Evolutionary conservation across 1,284 basidiomycete species (phyloP).

Genomic region (Grifola frondosa): DNA sequence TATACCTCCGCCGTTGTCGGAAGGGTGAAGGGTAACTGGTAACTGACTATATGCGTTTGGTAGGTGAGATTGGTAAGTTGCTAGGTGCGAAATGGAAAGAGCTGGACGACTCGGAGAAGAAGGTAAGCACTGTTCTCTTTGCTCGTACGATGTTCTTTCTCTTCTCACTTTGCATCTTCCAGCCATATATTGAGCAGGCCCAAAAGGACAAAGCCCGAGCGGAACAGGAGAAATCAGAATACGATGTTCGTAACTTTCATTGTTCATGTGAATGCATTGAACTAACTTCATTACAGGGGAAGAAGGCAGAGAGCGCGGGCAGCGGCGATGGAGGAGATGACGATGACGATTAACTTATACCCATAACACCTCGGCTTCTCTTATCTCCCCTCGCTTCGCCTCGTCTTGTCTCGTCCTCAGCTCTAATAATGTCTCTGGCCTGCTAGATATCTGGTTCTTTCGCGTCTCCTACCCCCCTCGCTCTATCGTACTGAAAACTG

Average conservation of each 20-base stretch:
- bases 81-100: constrained; percentile 76
- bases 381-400: neutral
- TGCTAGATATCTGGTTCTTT: constrained; percentile 14
- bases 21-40: constrained; percentile 3
- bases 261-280: constrained; percentile 1
- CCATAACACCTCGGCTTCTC: constrained; percentile 4
- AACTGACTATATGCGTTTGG: constrained; percentile 17
- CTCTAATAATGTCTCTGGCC: constrained; percentile 10
- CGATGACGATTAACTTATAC: constrained; percentile 43
- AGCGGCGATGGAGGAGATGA: constrained; percentile 62
- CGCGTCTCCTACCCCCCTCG: constrained; percentile 11
- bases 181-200: constrained; percentile 92
- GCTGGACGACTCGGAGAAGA: constrained; percentile 66
- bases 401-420: constrained; percentile 10
- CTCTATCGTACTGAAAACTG: constrained; percentile 22
- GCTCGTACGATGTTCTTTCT: constrained; percentile 5
- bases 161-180: constrained; percentile 8
- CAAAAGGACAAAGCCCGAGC: constrained; percentile 83
- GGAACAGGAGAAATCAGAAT: constrained; percentile 77
- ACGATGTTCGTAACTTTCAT: constrained; percentile 52
- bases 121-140: constrained; percentile 46
- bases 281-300: constrained; percentile 32
- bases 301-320: constrained; percentile 48
- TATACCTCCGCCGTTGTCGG: constrained; percentile 7
- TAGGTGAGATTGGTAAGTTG: constrained; percentile 68